These are phyloP conservation scores for Aspergillus bridgeri DNA, from an alignment of 495 filamentous ascomycete genomes.

Conservation along the genomic window DNA sequence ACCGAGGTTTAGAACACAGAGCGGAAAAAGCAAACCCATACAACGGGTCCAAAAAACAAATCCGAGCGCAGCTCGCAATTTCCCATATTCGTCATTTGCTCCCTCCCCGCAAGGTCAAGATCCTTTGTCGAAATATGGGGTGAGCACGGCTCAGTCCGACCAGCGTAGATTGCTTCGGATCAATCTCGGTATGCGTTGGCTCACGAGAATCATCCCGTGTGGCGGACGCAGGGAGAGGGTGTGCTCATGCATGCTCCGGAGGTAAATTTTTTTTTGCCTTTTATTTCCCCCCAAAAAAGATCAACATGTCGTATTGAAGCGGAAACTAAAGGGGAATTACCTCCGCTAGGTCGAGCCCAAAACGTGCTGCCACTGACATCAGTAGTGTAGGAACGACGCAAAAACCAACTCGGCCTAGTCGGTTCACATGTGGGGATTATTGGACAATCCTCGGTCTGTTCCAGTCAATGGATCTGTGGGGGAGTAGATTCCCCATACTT, in stretches of 20 bases:
- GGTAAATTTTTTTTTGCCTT: no score
- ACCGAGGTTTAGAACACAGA: slow-evolving; percentile 7
- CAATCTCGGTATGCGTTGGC: slow-evolving; percentile 7
- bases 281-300: no score
- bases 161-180: slow-evolving; percentile 12
- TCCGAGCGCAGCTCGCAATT: slow-evolving; percentile 14
- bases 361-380: slow-evolving; percentile 16
- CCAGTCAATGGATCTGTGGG: slow-evolving; percentile 14
- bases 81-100: slow-evolving; percentile 9
- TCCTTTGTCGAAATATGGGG: slow-evolving; percentile 8
- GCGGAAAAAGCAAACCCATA: slow-evolving; percentile 4
- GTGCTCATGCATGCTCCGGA: slow-evolving; percentile 3
- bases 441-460: slow-evolving; percentile 18
- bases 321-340: slow-evolving; percentile 18
- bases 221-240: neutral
- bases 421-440: slow-evolving; percentile 28
- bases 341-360: slow-evolving; percentile 12
- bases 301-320: slow-evolving; percentile 12
- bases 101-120: slow-evolving; percentile 14
- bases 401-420: slow-evolving; percentile 10
- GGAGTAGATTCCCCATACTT: slow-evolving; percentile 6
- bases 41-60: slow-evolving; percentile 7
- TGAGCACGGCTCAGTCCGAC: slow-evolving; percentile 11
- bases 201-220: slow-evolving; percentile 11
- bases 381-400: slow-evolving; percentile 7